phyloP scores from a whole-genome alignment of 1,284 basidiomycete genomes.

The Lentinus polychrous region DNA sequence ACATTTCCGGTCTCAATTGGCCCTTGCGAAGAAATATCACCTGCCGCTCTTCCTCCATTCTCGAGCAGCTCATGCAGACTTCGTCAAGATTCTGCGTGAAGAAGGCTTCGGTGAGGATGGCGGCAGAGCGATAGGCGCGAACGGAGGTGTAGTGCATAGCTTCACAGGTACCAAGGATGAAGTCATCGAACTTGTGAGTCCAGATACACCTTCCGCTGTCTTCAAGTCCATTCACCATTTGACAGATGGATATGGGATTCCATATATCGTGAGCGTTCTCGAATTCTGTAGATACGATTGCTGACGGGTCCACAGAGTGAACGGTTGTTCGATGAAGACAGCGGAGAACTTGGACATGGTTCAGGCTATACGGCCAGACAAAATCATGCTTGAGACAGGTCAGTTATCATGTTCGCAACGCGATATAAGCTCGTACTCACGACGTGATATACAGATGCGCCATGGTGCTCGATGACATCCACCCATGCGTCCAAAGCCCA shows the following conservation, averaged over 20 bases:
- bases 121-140: conserved; percentile 45
- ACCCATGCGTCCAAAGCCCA: conserved; percentile 67
- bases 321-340: conserved; percentile 84
- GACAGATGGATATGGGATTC: conserved; percentile 65
- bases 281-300: neutral
- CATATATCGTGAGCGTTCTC: conserved; percentile 43
- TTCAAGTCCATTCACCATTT: conserved; percentile 6
- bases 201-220: neutral
- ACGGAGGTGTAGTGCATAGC: conserved; percentile 80
- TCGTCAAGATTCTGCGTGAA: conserved; percentile 61
- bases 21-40: conserved; percentile 63
- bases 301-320: conserved; percentile 38
- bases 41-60: conserved; percentile 86
- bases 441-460: conserved; percentile 51
- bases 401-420: conserved; percentile 12
- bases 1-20: conserved; percentile 69
- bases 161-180: conserved; percentile 75
- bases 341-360: conserved; percentile 61
- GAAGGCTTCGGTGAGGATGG: conserved; percentile 59
- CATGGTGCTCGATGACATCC: conserved; percentile 79
- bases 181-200: conserved; percentile 59
- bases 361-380: conserved; percentile 54
- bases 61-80: conserved; percentile 68
- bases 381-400: conserved; percentile 80
- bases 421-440: neutral